Evolutionary conservation across 176 grass and related monocot genomes (phyloP).

Genomic region (Calamus simplicifolius): DNA sequence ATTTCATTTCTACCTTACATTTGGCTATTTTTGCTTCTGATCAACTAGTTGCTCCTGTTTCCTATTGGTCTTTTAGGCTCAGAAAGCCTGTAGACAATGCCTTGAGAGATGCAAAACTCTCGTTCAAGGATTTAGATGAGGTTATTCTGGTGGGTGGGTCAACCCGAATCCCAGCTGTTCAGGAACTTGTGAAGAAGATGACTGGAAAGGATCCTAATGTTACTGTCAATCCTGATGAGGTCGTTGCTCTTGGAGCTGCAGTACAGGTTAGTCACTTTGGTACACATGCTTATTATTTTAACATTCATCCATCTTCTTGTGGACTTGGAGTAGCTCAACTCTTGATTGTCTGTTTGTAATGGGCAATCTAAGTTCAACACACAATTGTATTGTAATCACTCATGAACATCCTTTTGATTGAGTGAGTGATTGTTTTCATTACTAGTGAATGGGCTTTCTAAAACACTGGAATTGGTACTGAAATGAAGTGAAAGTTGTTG

Average conservation of each 20-base stretch:
- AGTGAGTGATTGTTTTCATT: too few relatives aligned
- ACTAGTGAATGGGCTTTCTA: too few relatives aligned
- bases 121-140: constrained; percentile 59
- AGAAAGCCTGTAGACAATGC: constrained; percentile 53
- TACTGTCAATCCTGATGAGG: constrained; percentile 76
- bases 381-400: too few relatives aligned
- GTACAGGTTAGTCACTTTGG: constrained; percentile 53
- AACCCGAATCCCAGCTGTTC: constrained; percentile 68
- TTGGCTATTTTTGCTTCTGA: not conserved
- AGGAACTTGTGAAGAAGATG: constrained; percentile 71
- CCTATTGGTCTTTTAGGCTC: constrained; percentile 27
- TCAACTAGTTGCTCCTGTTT: constrained; percentile 6
- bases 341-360: too few relatives aligned
- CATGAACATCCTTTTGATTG: too few relatives aligned
- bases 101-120: constrained; percentile 57
- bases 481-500: too few relatives aligned
- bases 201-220: constrained; percentile 76
- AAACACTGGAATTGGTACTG: too few relatives aligned
- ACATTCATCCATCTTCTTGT: too few relatives aligned
- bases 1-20: not conserved
- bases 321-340: too few relatives aligned
- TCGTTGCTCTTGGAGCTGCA: constrained; percentile 72
- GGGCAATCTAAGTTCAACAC: too few relatives aligned
- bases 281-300: too few relatives aligned
- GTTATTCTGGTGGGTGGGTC: constrained; percentile 81